Conservation (phyloP, 768 basidiomycete species). For the Cyathus striatus region DNA sequence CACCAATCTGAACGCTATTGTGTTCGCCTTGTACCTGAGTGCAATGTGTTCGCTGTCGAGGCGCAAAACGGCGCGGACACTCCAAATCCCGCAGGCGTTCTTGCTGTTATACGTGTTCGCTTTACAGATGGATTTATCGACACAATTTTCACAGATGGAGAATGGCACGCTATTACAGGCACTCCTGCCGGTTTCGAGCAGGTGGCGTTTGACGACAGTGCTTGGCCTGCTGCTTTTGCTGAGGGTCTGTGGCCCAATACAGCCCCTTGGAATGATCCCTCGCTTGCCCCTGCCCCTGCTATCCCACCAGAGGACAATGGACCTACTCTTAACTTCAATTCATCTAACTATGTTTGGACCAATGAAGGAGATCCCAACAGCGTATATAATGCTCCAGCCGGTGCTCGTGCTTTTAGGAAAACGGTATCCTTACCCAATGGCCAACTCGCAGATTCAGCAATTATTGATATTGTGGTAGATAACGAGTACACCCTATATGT, state of each 20-base stretch:
- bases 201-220: slow-evolving; percentile 21
- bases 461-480: slow-evolving; percentile 18
- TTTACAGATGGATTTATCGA: slow-evolving; percentile 25
- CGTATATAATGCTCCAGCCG: slow-evolving; percentile 13
- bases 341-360: slow-evolving; percentile 26
- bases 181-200: slow-evolving; percentile 21
- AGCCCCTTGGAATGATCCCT: not conserved
- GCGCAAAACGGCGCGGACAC: slow-evolving; percentile 10
- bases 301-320: slow-evolving; percentile 11
- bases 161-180: slow-evolving; percentile 19
- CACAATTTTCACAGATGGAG: slow-evolving; percentile 21
- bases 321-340: slow-evolving; percentile 15
- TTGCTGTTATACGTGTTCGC: slow-evolving; percentile 22
- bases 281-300: slow-evolving; percentile 8
- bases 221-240: slow-evolving; percentile 20
- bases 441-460: slow-evolving; percentile 14
- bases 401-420: slow-evolving; percentile 23
- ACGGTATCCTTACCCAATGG: slow-evolving; percentile 16
- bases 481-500: slow-evolving; percentile 21
- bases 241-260: slow-evolving; percentile 5
- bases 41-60: slow-evolving; percentile 27
- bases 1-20: slow-evolving; percentile 18
- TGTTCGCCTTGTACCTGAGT: slow-evolving; percentile 15
- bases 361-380: slow-evolving; percentile 17
- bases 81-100: slow-evolving; percentile 19